These are phyloP conservation scores for Silene uniflora DNA, from an alignment of 148 eudicot species.

Conservation along the genomic window DNA sequence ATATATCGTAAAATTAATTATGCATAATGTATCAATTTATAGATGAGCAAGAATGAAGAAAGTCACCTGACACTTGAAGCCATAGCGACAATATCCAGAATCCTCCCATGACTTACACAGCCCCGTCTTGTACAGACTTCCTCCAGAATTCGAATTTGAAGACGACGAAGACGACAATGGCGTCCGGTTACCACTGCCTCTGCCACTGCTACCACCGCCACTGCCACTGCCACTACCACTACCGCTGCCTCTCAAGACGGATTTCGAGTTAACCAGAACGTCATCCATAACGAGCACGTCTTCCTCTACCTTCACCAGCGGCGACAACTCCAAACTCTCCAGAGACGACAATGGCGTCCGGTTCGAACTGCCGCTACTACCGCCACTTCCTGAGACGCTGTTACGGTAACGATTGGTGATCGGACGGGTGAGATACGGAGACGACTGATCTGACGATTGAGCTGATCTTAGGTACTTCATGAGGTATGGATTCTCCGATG, in stretches of 20 bases:
- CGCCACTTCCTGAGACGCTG: conserved; percentile 11
- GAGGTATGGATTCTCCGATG: conserved; percentile 21
- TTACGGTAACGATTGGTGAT: conserved; percentile 16
- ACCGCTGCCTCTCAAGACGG: conserved; percentile 12
- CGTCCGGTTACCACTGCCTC: no score
- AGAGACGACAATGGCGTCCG: conserved; percentile 28
- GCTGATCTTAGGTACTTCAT: conserved; percentile 33
- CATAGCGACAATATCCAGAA: conserved; percentile 39
- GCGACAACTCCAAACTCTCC: conserved; percentile 31
- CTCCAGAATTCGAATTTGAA: conserved; percentile 16
- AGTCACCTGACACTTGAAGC: conserved; percentile 42
- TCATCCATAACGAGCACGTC: conserved; percentile 66
- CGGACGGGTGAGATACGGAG: conserved; percentile 19
- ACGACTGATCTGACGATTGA: conserved; percentile 18
- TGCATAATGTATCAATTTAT: not conserved
- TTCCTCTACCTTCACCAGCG: conserved; percentile 46
- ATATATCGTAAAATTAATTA: not conserved
- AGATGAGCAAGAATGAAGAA: not conserved
- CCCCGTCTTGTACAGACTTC: conserved; percentile 33
- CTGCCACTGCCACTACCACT: conserved; percentile 12
- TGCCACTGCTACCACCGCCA: conserved; percentile 17
- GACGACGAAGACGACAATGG: conserved; percentile 28
- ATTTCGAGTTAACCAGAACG: conserved; percentile 27
- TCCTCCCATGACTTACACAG: conserved; percentile 45
- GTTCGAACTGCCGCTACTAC: conserved; percentile 12